Evolutionary conservation across 345 rosid species (phyloP).

Genomic region (Sonneratia caseolaris): DNA sequence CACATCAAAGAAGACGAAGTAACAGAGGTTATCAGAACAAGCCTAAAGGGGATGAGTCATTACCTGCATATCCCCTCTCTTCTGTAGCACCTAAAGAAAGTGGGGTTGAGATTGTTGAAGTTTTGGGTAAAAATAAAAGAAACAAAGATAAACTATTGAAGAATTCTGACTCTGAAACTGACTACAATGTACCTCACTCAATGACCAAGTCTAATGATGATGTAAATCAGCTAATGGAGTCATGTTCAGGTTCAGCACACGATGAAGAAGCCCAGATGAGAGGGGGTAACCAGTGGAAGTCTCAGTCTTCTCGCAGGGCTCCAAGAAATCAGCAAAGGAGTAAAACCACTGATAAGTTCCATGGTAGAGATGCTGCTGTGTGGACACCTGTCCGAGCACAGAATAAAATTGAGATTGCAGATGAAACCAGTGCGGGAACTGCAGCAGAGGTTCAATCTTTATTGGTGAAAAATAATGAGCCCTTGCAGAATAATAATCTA

Average conservation of each 20-base stretch:
- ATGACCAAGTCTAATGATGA: constrained; percentile 22
- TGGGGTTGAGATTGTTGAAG: constrained; percentile 14
- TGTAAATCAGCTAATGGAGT: constrained; percentile 40
- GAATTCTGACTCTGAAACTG: constrained; percentile 37
- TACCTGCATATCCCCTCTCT: constrained; percentile 21
- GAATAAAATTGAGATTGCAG: constrained; percentile 47
- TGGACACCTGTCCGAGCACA: constrained; percentile 86
- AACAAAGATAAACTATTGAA: constrained; percentile 14
- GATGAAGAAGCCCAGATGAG: constrained; percentile 41
- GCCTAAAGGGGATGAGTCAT: constrained; percentile 49
- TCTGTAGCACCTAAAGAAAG: constrained; percentile 26
- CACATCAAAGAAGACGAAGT: constrained; percentile 44
- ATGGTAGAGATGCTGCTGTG: constrained; percentile 43
- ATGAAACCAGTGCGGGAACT: constrained; percentile 31
- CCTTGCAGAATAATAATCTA: constrained; percentile 44
- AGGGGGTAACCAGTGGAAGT: constrained; percentile 47
- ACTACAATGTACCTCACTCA: constrained; percentile 21
- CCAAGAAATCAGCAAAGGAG: constrained; percentile 38
- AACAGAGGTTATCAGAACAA: constrained; percentile 51
- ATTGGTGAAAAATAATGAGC: constrained; percentile 37
- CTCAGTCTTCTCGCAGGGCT: constrained; percentile 55
- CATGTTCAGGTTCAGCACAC: constrained; percentile 24
- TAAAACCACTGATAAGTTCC: constrained; percentile 44
- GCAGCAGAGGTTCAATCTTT: constrained; percentile 28
- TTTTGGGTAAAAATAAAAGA: constrained; percentile 14